Evolutionary conservation across 23 red algal genomes (phyloP), one percentile per base, ranked within the genome.

Genomic region (Gracilaria domingensis): DNA sequence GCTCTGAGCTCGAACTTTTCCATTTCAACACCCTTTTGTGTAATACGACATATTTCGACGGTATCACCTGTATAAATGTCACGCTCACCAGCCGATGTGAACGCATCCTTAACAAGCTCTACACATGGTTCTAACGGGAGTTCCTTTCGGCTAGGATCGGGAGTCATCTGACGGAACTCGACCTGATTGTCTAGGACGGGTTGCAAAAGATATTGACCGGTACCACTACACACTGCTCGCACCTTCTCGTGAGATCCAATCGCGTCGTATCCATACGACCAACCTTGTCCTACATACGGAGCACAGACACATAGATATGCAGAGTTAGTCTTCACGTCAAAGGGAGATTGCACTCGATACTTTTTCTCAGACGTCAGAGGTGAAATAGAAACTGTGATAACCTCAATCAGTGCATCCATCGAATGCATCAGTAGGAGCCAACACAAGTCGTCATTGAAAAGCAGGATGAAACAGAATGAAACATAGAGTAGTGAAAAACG

Each of bases 161-260:
- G 79, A 39, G 84, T 77, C 84, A 79, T 90, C 57, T 98, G 96
- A 82, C 84, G 89, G 36, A 90, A 92, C 66, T 98, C 96, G 49
- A 98, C 79, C 89, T 96, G 97, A 78, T 96, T 95, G 60, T 96
- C 94, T 18, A 99, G 69, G 16, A 99, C 88, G 17, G 97, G 97
- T 66, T 99, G 97, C 61, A 99, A 86, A 8, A 99, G 84, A 58
- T 85, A 86, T 64, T 96, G 94, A 23, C 87, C 90, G 8, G 94
- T 88, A 30, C 94, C 97, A 51, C 85, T 96, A 79, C 97, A 99
- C 20, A 99, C 97, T 42, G 93, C 95, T 59, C 93, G 82, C 3
- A 96, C 91, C 83, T 99, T 94, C 73, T 99, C 94, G 54, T 93
- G 90, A 17, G 97, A 96, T 45, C 97, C 97, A 82, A 96, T 96